Evolutionary conservation across 176 grass and related monocot genomes (phyloP), one percentile per base, ranked within the genome.

Genomic region (Cenchrus purpureus): DNA sequence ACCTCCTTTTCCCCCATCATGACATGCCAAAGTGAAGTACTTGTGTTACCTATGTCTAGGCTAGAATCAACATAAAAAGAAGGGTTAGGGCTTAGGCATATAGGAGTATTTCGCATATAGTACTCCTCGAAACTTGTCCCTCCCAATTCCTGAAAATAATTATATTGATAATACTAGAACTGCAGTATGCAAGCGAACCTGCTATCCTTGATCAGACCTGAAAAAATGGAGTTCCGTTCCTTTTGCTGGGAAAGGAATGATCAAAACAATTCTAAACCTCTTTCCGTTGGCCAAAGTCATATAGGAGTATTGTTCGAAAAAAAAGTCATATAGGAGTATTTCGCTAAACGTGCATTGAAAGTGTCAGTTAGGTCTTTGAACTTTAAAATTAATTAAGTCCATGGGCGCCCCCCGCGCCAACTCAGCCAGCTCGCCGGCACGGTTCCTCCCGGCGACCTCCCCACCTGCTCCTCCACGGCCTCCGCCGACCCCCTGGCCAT

Each of bases 11-110:
- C 12, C 0, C 2, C 16, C 43, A 71, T 42, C 42, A 85, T 85
- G 75, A 3, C 51, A 68, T 34, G 49, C 10, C 69, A 82, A 42
- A 79, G 73, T 55, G 70, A 74, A 65, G 32, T 73, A 22, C 40
- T 37, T 20, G 19, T 69, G 29, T 60, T 82, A 82, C 20, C 37
- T 58, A 60, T 61, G 51, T 25, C 48, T 50, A 76, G 56, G 71
- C 53, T 68, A 82, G 71, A 82, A 87, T 87, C 86, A 58, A 48
- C 86, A 76, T 87, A 52, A 77, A 82, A 87, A 82, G 71, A 68
- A 53, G 63, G 19, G 13, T 87, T 31, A 25, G 6, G 69, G 51
- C 34, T n/a, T 46, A 65, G 32, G 31, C 31, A n/a, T n/a, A n/a
- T n/a, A n/a, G n/a, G n/a, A n/a, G n/a, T n/a, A n/a, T n/a, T n/a